Evolutionary conservation across 148 eudicot species (phyloP).

Genomic region (Gaultheria prostrata): DNA sequence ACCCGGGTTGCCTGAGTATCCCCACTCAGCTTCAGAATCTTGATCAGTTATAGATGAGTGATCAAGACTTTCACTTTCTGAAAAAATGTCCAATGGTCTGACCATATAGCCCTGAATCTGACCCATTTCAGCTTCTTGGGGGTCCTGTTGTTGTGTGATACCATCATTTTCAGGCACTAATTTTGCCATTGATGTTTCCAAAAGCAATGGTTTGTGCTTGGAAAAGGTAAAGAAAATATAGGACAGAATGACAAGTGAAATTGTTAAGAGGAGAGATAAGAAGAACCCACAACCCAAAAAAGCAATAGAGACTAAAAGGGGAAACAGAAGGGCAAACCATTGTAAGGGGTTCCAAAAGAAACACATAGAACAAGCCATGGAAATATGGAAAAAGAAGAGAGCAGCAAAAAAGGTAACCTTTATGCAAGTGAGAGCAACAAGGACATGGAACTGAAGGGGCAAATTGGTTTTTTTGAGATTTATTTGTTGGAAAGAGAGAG

Average conservation of each 20-base stretch:
- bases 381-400: neutral
- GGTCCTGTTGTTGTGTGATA: neutral
- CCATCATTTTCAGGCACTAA: neutral
- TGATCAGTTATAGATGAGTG: slow-evolving; percentile 46
- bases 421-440: slow-evolving; percentile 15
- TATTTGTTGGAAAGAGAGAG: neutral
- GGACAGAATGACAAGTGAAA: slow-evolving; percentile 30
- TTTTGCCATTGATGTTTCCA: slow-evolving; percentile 16
- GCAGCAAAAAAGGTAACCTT: neutral
- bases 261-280: slow-evolving; percentile 29
- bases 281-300: slow-evolving; percentile 31
- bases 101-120: slow-evolving; percentile 23
- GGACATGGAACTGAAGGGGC: neutral
- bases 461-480: neutral
- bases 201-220: slow-evolving; percentile 22
- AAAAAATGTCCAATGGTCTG: slow-evolving; percentile 31
- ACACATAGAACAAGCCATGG: slow-evolving; percentile 37
- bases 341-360: slow-evolving; percentile 34
- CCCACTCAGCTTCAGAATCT: slow-evolving; percentile 52
- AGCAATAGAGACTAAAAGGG: slow-evolving; percentile 23
- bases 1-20: slow-evolving; percentile 20
- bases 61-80: slow-evolving; percentile 56
- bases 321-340: slow-evolving; percentile 35
- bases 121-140: slow-evolving; percentile 2
- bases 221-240: slow-evolving; percentile 29